Conservation (phyloP, 1,139 yeast genomes). For the Scheffersomyces lignicola region DNA sequence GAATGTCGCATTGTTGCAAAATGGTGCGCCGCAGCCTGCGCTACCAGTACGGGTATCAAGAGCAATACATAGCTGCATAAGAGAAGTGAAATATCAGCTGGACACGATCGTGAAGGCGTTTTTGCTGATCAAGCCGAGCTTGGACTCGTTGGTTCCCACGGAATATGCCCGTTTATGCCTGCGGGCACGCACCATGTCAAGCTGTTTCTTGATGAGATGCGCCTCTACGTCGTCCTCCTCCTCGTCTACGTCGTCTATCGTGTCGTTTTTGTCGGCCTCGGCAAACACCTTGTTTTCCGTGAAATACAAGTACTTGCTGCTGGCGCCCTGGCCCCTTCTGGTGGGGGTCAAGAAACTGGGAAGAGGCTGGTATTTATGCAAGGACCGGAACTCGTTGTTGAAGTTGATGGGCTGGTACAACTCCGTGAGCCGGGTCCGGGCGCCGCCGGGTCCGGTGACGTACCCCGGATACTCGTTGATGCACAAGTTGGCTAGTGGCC, state of each 20-base stretch:
- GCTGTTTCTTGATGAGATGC: constrained; percentile 19
- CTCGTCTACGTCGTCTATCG: constrained; percentile 16
- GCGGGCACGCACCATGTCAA: constrained; percentile 13
- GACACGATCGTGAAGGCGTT: constrained; percentile 18
- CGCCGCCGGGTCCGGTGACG: constrained; percentile 10
- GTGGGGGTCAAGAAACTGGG: constrained; percentile 40
- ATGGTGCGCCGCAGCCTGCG: no score
- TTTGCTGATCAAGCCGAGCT: constrained; percentile 34
- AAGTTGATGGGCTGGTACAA: constrained; percentile 33
- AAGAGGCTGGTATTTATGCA: constrained; percentile 33
- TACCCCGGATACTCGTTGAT: constrained; percentile 38
- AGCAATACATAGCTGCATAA: constrained; percentile 1
- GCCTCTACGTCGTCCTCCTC: constrained; percentile 31
- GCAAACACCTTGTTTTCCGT: constrained; percentile 10
- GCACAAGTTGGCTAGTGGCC: constrained; percentile 34
- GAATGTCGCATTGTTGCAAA: constrained; percentile 1
- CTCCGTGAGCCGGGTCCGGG: constrained; percentile 24
- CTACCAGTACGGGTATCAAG: constrained; percentile 5
- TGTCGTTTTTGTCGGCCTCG: constrained; percentile 1
- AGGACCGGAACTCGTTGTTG: constrained; percentile 34
- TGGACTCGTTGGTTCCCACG: constrained; percentile 41
- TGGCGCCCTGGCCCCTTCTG: constrained; percentile 22
- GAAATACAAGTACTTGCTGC: constrained; percentile 12
- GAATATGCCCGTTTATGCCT: constrained; percentile 39
- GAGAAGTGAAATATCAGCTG: constrained; percentile 4